Evolutionary conservation across 148 eudicot genomes (phyloP), one percentile per base, ranked within the genome.

Genomic region (Simmondsia chinensis): DNA sequence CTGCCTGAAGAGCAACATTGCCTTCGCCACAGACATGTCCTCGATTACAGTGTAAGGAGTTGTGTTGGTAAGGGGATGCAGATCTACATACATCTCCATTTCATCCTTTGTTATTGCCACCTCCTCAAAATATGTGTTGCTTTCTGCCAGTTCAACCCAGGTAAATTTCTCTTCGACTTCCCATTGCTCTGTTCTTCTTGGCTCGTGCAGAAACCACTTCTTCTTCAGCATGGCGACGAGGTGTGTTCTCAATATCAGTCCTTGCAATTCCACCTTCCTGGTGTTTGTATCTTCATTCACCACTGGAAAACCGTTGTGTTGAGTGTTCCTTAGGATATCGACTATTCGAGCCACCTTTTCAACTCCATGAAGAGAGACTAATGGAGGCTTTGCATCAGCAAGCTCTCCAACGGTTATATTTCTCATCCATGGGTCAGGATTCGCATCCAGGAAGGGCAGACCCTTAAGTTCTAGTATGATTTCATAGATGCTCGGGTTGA

Each of bases 341-440:
- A 83, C 82, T 1, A 83, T 67, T 1, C 70, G 76, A 3, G 77
- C 59, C 18, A 88, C 94, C 61, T 73, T 88, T 68, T 83, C 94
- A 13, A 80, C 37, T 21, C 87, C 94, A 39, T 61, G 64, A 17
- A 88, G 76, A 21, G 72, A 63, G 3, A 77, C 67, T 16, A 80
- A 43, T 33, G 86, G 72, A 31, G 75, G 65, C 61, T 80, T 83
- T 15, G 64, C 82, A 31, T 83, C 83, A 6, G 72, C 91, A 3
- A 88, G 76, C 48, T 88, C 97, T 13, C 79, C 73, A 14, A 80
- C 87, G 13, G 77, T 75, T 23, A 88, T 63, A 26, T 80, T 71
- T 58, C 87, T 71, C 97, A 88, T 88, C 86, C 86, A 88, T 30
- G 94, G 87, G 64, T 80, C 83, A 6, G 94, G 79, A 61, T 73